Base-by-base conservation (phyloP, 129 eudicot genomes). In the Pittosporum tobira region DNA sequence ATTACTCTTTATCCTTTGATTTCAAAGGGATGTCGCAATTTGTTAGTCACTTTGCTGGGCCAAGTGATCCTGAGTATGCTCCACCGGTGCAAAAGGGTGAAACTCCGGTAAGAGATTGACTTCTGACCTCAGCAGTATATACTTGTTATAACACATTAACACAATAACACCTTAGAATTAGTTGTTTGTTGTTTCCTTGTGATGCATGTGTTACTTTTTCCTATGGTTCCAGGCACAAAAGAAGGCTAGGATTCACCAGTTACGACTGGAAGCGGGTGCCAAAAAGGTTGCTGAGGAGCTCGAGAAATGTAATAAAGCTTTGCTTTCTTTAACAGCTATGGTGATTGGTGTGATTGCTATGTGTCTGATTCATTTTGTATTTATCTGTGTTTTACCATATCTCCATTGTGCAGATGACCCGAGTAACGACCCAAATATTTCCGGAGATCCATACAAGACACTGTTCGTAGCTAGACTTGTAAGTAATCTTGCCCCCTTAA, bases 371-470 rank as follows among this genome's bases (percentile, higher is more conserved):
- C 24, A 21, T 5, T 23, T 31, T 57, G 49, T n/a, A n/a, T 53
- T 3, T 57, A 3, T 49, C 29, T 52, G 34, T 58, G 28, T 16
- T 44, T 26, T 16, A 25, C 58, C 5, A 38, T 15, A 28, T n/a
- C n/a, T 62, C 25, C 21, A 34, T n/a, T 44, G 34, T 76, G 81
- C 84, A 93, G 96, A 76, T 81, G 94, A 87, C 67, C 96, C 99
- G 28, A 75, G 52, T 37, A 79, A 51, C 66, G 94, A 93, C 59
- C 96, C 96, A n/a, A 84, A 81, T 75, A 66, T 82, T 21, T 81
- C 99, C 62, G 99, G 90, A 74, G 99, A 93, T 78, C 96, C 99
- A 27, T 93, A 93, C 83, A 87, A 93, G 77, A 87, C 99, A 6
- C 44, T 93, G 64, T 87, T 93, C 70, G 91, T 93, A 28, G 84